Conservation (phyloP, 148 eudicot species). For the Rhododendron simsii region DNA sequence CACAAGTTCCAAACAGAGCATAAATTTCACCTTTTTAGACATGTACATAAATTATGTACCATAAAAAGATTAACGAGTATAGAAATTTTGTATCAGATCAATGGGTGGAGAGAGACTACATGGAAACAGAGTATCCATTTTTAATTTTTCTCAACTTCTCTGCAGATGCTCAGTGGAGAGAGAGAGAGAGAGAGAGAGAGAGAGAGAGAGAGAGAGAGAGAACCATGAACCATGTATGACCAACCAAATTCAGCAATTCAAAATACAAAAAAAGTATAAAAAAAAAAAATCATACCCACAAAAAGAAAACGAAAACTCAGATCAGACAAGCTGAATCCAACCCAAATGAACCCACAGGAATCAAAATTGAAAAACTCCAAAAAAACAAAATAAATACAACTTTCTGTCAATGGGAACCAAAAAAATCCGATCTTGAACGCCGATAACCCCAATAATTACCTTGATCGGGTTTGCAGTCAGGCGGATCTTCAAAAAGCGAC, state of each 20-base stretch:
- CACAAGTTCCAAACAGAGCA: not conserved
- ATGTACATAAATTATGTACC: not conserved
- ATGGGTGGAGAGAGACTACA: not conserved
- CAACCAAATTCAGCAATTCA: not conserved
- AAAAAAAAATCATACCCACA: not conserved
- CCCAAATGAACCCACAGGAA: not conserved
- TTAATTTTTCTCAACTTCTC: not conserved
- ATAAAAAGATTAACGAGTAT: not conserved
- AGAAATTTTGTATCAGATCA: not conserved
- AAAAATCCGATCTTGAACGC: too few relatives aligned
- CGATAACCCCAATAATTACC: constrained; percentile 17
- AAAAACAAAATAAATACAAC: not conserved
- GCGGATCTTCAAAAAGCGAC: constrained; percentile 84
- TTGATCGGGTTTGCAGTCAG: constrained; percentile 46
- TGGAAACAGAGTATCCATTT: not conserved
- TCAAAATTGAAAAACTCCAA: not conserved
- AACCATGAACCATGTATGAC: not conserved
- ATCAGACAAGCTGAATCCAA: not conserved
- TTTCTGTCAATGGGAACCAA: not conserved
- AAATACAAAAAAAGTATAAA: not conserved
- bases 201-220: not conserved
- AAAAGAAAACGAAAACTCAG: not conserved
- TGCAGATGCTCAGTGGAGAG: not conserved
- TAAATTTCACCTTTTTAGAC: not conserved
- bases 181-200: not conserved